phyloP scores from a whole-genome alignment of 495 filamentous ascomycete species.

The Aspergillus bertholletiae region DNA sequence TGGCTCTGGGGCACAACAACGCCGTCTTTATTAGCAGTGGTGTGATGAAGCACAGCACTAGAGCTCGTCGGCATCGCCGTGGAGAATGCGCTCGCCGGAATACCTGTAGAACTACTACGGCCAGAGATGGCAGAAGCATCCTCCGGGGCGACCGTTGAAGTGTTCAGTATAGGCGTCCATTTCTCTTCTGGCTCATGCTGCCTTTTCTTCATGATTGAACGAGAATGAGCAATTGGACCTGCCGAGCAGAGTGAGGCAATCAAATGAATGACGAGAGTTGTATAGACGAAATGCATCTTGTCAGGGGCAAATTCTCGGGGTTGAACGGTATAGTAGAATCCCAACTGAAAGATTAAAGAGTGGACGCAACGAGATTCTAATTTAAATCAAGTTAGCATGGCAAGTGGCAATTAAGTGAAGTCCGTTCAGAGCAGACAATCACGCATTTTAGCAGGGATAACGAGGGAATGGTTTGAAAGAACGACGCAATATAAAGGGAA shows the following conservation, averaged over 20 bases:
- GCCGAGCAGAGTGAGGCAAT: constrained; percentile 26
- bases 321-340: neutral
- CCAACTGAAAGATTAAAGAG: neutral
- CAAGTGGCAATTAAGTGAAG: neutral
- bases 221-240: constrained; percentile 32
- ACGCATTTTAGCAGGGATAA: neutral
- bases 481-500: neutral
- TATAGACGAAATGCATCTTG: constrained; percentile 23
- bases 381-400: neutral
- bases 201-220: neutral
- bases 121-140: too few species aligned
- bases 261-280: constrained; percentile 14
- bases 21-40: neutral
- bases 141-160: neutral
- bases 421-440: neutral
- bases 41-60: neutral
- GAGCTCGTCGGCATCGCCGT: too few species aligned
- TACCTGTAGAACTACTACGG: too few species aligned
- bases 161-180: neutral
- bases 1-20: neutral
- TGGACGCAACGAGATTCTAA: neutral
- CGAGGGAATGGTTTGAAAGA: neutral
- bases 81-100: neutral
- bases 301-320: neutral
- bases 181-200: neutral